Base-by-base conservation (phyloP, 495 filamentous ascomycete genomes). In the Penicillium pulvis region DNA sequence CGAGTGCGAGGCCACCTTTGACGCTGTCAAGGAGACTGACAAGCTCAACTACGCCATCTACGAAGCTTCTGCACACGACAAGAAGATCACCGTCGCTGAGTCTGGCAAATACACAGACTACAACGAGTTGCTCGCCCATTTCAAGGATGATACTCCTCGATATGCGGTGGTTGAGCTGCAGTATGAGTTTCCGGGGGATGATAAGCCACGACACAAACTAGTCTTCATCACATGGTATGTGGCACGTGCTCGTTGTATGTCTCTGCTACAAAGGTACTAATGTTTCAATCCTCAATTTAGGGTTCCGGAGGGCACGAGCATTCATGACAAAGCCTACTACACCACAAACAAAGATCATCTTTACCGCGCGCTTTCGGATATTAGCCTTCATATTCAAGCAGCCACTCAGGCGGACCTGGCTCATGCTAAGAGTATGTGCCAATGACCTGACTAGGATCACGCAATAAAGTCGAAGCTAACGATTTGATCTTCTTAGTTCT, bases 221-320 rank as follows among this genome's bases (percentile, higher is more conserved):
- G 64, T 57, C 12, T 64, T 67, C 35, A 64, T 67, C 36, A 67
- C 64, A 10, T 67, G 64, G 64, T 67, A 61, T 24, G 64, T 45
- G 4, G 16, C 10, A 33, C 30, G 46, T 49, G 39, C 14, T 45
- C 52, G 16, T 17, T 31, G 35, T 35, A 26, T 57, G 0, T 51
- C 14, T 35, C 33, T 30, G 30, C 6, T n/a, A 5, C 2, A n/a
- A 17, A 26, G 26, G 17, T 0, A 33, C 48, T 51, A 8, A 51
- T 51, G 14, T 9, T 49, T 35, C 14, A 31, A 52, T 51, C 44
- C 16, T 35, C 11, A 26, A 3, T 35, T 17, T 47, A 67, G 64
- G 64, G 64, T 67, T 0, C 64, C 64, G 0, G 64, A 64, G 48
- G 48, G 14, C n/a, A 58, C 64, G 6, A 51, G 50, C n/a, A 55